Evolutionary conservation across 208 protist genomes (phyloP).

Genomic region (Acanthamoeba lenticulata): DNA sequence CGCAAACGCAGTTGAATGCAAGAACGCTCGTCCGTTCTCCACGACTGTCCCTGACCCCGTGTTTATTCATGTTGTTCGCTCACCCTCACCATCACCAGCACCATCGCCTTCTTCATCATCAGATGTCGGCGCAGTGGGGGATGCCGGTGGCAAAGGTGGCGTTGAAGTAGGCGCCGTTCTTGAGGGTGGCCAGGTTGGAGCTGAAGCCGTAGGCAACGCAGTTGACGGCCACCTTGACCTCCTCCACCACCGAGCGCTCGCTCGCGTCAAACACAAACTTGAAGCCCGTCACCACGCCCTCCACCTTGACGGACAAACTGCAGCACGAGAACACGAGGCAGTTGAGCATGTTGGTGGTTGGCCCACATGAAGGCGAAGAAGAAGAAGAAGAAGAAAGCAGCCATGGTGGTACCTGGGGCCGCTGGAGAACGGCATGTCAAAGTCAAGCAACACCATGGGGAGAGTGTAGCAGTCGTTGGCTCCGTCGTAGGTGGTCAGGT

Average conservation of each 20-base stretch:
- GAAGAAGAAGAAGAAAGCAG: too few relatives aligned
- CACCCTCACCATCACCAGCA: too few relatives aligned
- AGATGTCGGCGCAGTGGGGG: not conserved
- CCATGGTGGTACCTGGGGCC: not conserved
- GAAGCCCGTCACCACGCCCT: not conserved
- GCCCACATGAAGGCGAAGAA: not conserved
- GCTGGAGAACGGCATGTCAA: not conserved
- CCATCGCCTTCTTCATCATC: too few relatives aligned
- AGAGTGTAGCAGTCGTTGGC: not conserved
- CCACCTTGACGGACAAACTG: not conserved
- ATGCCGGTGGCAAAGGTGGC: slow-evolving; percentile 1
- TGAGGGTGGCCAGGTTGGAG: not conserved
- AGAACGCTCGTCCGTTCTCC: too few relatives aligned
- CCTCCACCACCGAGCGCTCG: not conserved
- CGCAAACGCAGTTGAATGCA: too few relatives aligned
- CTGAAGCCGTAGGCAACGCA: not conserved
- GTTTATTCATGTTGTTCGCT: too few relatives aligned
- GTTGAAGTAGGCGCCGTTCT: slow-evolving; percentile 34
- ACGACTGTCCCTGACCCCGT: too few relatives aligned
- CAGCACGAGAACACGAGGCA: not conserved
- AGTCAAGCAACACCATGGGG: slow-evolving; percentile 21
- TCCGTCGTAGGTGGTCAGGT: not conserved
- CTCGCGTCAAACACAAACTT: not conserved
- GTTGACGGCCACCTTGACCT: not conserved
- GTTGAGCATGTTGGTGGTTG: not conserved